phyloP scores from a whole-genome alignment of 495 filamentous ascomycete species.

The Emericellopsis terricola region DNA sequence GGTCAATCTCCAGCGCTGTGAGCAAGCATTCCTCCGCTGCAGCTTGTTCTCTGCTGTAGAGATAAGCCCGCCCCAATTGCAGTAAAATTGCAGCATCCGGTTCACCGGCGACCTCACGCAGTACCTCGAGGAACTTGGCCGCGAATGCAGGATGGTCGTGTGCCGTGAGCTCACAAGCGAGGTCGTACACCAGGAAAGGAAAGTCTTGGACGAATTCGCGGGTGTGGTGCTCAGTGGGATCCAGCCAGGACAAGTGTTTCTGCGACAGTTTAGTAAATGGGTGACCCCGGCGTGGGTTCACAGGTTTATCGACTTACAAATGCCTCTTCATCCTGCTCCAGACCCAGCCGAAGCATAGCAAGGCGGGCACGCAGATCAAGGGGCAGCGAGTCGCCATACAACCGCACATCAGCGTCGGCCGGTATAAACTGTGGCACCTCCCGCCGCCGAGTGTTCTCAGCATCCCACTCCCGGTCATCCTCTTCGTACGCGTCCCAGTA shows the following conservation, averaged over 20 bases:
- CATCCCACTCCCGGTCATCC: slow-evolving; percentile 90
- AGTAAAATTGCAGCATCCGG: slow-evolving; percentile 47
- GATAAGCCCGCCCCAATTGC: slow-evolving; percentile 56
- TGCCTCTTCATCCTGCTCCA: slow-evolving; percentile 57
- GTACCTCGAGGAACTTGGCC: slow-evolving; percentile 52
- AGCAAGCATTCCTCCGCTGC: slow-evolving; percentile 62
- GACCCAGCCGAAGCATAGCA: slow-evolving; percentile 58
- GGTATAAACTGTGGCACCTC: slow-evolving; percentile 29
- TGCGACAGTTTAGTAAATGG: not conserved
- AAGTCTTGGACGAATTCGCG: slow-evolving; percentile 39
- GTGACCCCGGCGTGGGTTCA: not conserved
- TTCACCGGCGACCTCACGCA: slow-evolving; percentile 36
- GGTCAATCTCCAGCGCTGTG: slow-evolving; percentile 48
- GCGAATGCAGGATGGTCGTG: slow-evolving; percentile 40
- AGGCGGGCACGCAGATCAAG: slow-evolving; percentile 74
- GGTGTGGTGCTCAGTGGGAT: slow-evolving; percentile 32
- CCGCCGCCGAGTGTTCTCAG: slow-evolving; percentile 47
- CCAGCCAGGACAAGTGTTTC: slow-evolving; percentile 31
- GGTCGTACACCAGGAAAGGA: slow-evolving; percentile 58
- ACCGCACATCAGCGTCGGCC: slow-evolving; percentile 35
- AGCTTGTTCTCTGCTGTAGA: slow-evolving; percentile 36
- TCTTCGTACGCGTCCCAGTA: slow-evolving; percentile 63
- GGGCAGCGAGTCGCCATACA: slow-evolving; percentile 63
- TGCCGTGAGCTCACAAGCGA: slow-evolving; percentile 47
- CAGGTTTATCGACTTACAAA: slow-evolving; percentile 32